A percentile compares a stretch with the other conserved stretches of the same genome.
These are phyloP conservation scores for Neonectria coccinea DNA, from an alignment of 2,329 filamentous ascomycete species.

Conservation along the genomic window DNA sequence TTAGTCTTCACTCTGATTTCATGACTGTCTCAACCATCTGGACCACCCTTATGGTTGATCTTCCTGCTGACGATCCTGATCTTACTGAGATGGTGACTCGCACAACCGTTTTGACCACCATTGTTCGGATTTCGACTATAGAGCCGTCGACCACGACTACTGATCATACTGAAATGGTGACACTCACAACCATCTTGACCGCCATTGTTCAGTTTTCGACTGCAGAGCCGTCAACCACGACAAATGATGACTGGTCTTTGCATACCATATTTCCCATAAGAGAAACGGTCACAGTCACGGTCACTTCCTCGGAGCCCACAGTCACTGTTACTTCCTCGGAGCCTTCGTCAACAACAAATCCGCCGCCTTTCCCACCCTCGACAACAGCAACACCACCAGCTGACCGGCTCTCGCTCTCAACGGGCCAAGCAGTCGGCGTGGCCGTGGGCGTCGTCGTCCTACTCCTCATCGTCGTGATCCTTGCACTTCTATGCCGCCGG, in stretches of 20 bases:
- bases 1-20: neutral
- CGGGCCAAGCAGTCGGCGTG: neutral
- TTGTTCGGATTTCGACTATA: no score
- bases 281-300: neutral
- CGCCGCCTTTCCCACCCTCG: neutral
- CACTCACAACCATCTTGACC: neutral
- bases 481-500: slow-evolving; percentile 3
- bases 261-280: neutral
- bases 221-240: neutral
- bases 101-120: no score
- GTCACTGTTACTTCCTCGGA: neutral
- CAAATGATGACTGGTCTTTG: neutral
- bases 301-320: neutral
- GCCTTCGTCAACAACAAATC: neutral
- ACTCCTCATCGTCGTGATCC: neutral
- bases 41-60: neutral
- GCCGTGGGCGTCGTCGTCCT: slow-evolving; percentile 2
- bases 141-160: neutral
- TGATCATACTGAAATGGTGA: neutral
- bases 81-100: no score
- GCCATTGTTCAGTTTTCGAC: neutral
- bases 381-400: neutral
- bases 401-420: neutral
- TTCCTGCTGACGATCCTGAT: no score
- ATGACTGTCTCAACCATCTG: neutral